These are phyloP conservation scores for Fusarium circinatum DNA, from an alignment of 2,329 filamentous ascomycete genomes.

Conservation along the genomic window DNA sequence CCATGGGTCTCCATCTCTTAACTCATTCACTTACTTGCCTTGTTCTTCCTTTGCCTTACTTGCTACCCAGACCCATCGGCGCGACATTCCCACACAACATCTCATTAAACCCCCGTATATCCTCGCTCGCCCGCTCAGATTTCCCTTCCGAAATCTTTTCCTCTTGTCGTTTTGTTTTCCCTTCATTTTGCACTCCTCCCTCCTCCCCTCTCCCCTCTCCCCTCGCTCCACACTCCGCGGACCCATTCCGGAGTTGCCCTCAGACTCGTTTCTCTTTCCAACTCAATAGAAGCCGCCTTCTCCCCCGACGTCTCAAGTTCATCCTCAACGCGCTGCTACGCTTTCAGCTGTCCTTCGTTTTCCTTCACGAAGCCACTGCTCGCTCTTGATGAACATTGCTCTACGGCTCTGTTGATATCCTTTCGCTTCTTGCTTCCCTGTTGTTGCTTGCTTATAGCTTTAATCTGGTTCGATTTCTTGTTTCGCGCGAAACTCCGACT, in stretches of 20 bases:
- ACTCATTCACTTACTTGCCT: slow-evolving; percentile 10
- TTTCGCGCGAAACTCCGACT: slow-evolving; percentile 45
- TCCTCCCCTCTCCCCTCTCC: slow-evolving; percentile 39
- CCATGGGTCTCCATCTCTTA: slow-evolving; percentile 30
- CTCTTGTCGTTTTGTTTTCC: slow-evolving; percentile 46
- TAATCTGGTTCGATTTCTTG: slow-evolving; percentile 51
- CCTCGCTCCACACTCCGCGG: slow-evolving; percentile 48
- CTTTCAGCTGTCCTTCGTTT: slow-evolving; percentile 46
- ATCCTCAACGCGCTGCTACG: slow-evolving; percentile 33
- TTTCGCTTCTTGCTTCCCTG: slow-evolving; percentile 44
- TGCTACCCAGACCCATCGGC: slow-evolving; percentile 6
- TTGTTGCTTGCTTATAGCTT: slow-evolving; percentile 58
- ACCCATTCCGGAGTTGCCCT: slow-evolving; percentile 46
- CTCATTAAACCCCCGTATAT: slow-evolving; percentile 50
- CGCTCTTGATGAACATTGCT: slow-evolving; percentile 42
- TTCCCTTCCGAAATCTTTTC: slow-evolving; percentile 46
- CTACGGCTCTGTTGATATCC: slow-evolving; percentile 44
- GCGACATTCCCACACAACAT: slow-evolving; percentile 42
- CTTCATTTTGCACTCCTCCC: slow-evolving; percentile 43
- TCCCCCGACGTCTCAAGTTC: slow-evolving; percentile 41
- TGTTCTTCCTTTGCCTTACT: slow-evolving; percentile 24
- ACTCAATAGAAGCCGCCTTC: slow-evolving; percentile 38
- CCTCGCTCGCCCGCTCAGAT: slow-evolving; percentile 40
- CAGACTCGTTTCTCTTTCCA: slow-evolving; percentile 42
- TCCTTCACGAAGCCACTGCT: slow-evolving; percentile 41